These are phyloP conservation scores for Tripidium arundinaceum DNA, from an alignment of 202 grass and related monocot species.

Conservation along the genomic window DNA sequence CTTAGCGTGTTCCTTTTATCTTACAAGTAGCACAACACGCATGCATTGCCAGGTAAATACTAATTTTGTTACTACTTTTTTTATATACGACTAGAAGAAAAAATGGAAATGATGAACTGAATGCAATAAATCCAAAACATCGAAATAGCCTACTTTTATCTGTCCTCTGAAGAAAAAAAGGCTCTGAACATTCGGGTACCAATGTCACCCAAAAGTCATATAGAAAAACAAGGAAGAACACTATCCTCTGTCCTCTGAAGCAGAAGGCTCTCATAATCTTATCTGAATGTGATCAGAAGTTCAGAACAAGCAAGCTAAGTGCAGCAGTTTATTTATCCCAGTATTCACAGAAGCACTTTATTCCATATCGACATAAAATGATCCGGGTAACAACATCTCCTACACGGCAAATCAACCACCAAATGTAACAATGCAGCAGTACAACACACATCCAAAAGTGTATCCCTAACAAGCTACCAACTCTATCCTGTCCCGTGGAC, in stretches of 20 bases:
- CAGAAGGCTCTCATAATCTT: background rate
- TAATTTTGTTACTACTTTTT: background rate
- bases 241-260: background rate
- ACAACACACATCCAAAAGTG: background rate
- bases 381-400: background rate
- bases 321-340: constrained; percentile 2
- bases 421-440: background rate
- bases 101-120: background rate
- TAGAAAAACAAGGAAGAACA: background rate
- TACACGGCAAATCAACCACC: constrained; percentile 4
- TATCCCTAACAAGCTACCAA: constrained; percentile 23
- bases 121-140: background rate
- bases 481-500: constrained; percentile 32
- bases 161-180: background rate
- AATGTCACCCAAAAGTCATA: background rate
- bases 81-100: background rate
- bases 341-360: constrained; percentile 35
- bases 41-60: background rate
- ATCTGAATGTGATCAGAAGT: background rate
- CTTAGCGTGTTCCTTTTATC: background rate
- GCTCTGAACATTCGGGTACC: background rate
- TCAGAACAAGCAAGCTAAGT: background rate
- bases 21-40: background rate
- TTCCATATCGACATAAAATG: constrained; percentile 16
- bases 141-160: background rate